Evolutionary conservation across 1,284 basidiomycete species (phyloP).

Genomic region (Leccinum cinnamomeum): DNA sequence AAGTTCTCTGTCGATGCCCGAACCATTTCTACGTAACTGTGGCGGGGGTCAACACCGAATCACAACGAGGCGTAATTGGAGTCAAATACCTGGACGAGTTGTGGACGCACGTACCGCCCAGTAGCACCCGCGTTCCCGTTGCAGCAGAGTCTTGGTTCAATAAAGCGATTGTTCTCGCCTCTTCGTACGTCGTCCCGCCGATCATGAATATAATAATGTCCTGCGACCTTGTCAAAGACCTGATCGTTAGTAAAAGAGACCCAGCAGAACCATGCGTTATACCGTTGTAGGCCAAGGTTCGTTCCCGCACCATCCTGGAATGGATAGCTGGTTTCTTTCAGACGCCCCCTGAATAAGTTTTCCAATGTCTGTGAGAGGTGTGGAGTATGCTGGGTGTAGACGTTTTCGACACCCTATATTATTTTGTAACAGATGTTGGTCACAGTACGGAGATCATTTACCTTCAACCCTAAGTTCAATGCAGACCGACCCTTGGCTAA

Average conservation of each 20-base stretch:
- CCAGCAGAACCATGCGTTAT: conserved; percentile 10
- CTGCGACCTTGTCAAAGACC: conserved; percentile 64
- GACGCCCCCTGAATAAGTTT: conserved; percentile 80
- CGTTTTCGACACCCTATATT: conserved; percentile 92
- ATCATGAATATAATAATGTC: conserved; percentile 95
- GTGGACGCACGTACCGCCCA: conserved; percentile 92
- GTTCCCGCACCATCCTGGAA: conserved; percentile 75
- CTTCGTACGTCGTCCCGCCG: conserved; percentile 93
- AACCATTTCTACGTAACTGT: conserved; percentile 75
- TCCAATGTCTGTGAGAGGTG: conserved; percentile 94
- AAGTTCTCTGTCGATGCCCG: conserved; percentile 60
- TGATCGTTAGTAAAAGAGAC: conserved; percentile 4
- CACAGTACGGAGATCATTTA: conserved; percentile 30
- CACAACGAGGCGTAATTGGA: background rate
- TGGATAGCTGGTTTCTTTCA: conserved; percentile 89
- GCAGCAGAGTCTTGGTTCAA: conserved; percentile 77
- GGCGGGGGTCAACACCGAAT: conserved; percentile 7
- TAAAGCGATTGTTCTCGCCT: conserved; percentile 79
- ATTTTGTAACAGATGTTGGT: conserved; percentile 1
- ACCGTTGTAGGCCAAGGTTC: conserved; percentile 72
- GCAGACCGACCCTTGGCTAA: conserved; percentile 94
- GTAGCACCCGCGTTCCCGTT: conserved; percentile 70
- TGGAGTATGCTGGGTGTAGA: conserved; percentile 97
- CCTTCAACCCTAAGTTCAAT: conserved; percentile 93
- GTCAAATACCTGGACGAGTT: conserved; percentile 79